phyloP scores from a whole-genome alignment of 768 basidiomycete genomes.

The Tulasnella calospora region DNA sequence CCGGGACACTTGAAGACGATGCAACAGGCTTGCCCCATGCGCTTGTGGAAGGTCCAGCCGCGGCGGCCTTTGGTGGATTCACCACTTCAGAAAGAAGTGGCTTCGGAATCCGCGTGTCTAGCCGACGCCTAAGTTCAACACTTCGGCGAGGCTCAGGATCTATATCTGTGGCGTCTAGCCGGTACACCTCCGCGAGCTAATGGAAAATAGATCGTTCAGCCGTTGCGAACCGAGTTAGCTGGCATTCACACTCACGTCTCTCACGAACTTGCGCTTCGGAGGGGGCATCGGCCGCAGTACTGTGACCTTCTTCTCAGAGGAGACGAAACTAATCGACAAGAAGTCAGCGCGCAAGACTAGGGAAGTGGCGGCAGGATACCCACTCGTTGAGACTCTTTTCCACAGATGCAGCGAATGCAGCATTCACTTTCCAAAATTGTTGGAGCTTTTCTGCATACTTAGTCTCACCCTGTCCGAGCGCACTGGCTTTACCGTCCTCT shows the following conservation, averaged over 20 bases:
- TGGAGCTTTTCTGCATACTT: conserved; percentile 50
- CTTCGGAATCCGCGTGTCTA: conserved; percentile 74
- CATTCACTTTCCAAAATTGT: conserved; percentile 54
- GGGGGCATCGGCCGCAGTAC: conserved; percentile 77
- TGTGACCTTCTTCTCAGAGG: conserved; percentile 60
- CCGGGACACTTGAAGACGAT: not conserved
- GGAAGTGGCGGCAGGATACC: conserved; percentile 28
- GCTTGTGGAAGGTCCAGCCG: conserved; percentile 10
- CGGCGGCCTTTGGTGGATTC: conserved; percentile 9
- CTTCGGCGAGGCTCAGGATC: conserved; percentile 88
- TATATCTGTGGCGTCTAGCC: conserved; percentile 79
- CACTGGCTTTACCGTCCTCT: conserved; percentile 37
- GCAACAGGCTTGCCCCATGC: not conserved
- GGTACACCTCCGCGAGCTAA: conserved; percentile 71
- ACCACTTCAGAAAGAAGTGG: conserved; percentile 59
- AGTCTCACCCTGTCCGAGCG: conserved; percentile 23
- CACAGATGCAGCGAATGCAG: conserved; percentile 63
- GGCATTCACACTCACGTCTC: conserved; percentile 49
- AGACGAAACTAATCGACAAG: conserved; percentile 51
- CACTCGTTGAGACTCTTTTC: conserved; percentile 81
- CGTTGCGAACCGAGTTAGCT: conserved; percentile 14
- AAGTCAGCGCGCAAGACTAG: not conserved
- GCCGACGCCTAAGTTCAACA: conserved; percentile 72
- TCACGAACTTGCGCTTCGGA: conserved; percentile 77
- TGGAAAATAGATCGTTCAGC: conserved; percentile 17